Conservation (phyloP, 305 asterid species). For the Fraxinus dipetala region DNA sequence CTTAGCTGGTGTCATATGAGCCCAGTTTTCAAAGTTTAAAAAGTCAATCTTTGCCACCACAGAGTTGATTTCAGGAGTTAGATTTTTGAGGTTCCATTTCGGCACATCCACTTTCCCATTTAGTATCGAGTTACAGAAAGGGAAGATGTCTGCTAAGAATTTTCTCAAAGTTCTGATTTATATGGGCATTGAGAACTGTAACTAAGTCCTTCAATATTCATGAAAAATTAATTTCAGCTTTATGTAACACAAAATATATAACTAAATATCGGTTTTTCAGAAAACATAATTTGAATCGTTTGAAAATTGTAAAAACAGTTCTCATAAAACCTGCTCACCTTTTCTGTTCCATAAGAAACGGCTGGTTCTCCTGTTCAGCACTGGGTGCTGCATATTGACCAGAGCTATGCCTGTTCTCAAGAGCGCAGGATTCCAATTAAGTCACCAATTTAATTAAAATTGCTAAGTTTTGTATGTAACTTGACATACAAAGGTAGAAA, state of each 20-base stretch:
- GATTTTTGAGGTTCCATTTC: background rate
- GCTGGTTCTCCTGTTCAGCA: constrained; percentile 18
- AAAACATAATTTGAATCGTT: background rate
- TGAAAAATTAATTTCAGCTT: background rate
- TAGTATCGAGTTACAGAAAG: background rate
- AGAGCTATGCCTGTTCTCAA: constrained; percentile 12
- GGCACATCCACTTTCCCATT: background rate
- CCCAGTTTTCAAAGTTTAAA: background rate
- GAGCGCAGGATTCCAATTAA: background rate
- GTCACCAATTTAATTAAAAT: background rate
- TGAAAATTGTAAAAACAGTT: background rate
- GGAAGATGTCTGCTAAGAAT: background rate
- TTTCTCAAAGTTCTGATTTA: background rate
- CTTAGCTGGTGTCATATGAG: background rate
- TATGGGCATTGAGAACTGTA: background rate
- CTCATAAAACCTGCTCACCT: constrained; percentile 5
- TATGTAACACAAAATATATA: background rate
- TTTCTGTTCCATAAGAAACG: constrained; percentile 23
- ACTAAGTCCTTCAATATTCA: background rate
- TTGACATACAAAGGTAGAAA: background rate
- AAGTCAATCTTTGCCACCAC: background rate
- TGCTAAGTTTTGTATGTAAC: background rate
- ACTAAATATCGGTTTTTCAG: background rate
- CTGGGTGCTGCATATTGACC: constrained; percentile 14
- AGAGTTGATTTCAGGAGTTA: background rate